These are phyloP conservation scores for Silybum marianum DNA, from an alignment of 129 eudicot species.

Conservation along the genomic window DNA sequence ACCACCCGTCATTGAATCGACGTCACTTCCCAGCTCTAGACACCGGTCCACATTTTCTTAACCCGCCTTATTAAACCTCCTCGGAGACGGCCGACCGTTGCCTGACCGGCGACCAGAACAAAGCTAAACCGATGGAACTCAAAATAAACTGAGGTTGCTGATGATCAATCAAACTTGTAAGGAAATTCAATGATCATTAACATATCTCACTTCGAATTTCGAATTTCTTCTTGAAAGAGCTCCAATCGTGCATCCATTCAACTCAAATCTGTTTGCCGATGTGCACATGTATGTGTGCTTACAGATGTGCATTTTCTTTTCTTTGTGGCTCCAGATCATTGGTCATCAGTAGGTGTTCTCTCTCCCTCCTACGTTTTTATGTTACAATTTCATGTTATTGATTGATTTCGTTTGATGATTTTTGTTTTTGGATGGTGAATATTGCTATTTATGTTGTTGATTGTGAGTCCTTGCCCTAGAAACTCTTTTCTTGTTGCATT, in stretches of 20 bases:
- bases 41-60: constrained; percentile 16
- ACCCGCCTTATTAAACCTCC: constrained; percentile 13
- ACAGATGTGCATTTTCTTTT: constrained; percentile 24
- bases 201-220: constrained; percentile 11
- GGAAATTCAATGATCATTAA: background rate
- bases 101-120: constrained; percentile 17
- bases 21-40: constrained; percentile 11
- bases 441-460: background rate
- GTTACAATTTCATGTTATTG: background rate
- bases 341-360: constrained; percentile 7
- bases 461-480: constrained; percentile 11
- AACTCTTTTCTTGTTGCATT: background rate
- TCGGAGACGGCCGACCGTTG: constrained; percentile 20
- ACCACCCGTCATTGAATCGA: background rate
- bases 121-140: constrained; percentile 19
- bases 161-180: background rate
- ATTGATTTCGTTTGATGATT: background rate
- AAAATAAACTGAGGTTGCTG: background rate
- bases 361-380: background rate
- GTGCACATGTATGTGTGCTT: background rate
- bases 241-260: constrained; percentile 5
- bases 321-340: constrained; percentile 12
- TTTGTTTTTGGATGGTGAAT: background rate
- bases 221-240: constrained; percentile 8
- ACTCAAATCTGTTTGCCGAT: constrained; percentile 10